Conservation (phyloP, 2,329 filamentous ascomycete species). For the Hymenoscyphus salicellus region DNA sequence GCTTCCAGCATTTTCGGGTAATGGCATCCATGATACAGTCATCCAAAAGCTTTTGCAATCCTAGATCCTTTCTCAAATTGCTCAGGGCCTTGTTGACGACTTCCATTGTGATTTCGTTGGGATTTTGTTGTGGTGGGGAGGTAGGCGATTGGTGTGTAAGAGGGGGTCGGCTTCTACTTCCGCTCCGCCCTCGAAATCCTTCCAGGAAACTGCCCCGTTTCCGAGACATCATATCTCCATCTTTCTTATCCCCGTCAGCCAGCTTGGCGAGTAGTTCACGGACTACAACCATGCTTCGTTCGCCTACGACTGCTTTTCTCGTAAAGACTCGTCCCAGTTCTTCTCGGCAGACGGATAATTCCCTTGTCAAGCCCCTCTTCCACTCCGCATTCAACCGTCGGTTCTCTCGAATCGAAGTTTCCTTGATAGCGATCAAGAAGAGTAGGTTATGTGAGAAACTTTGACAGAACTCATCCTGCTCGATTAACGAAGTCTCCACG, state of each 20-base stretch:
- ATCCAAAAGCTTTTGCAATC: constrained; percentile 14
- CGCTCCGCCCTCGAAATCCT: background rate
- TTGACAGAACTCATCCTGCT: background rate
- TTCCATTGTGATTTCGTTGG: constrained; percentile 2
- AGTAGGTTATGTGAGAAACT: constrained; percentile 8
- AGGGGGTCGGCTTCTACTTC: background rate
- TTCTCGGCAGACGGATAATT: constrained; percentile 8
- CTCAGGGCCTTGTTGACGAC: constrained; percentile 1
- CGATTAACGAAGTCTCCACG: background rate
- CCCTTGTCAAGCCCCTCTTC: constrained; percentile 3
- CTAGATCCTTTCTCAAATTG: constrained; percentile 6
- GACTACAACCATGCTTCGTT: constrained; percentile 5
- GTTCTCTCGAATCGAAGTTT: constrained; percentile 3
- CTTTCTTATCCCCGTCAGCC: background rate
- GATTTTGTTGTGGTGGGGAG: background rate
- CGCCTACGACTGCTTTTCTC: background rate
- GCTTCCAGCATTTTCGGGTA: constrained; percentile 13
- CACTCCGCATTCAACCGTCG: constrained; percentile 5
- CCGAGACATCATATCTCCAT: background rate
- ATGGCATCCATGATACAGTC: constrained; percentile 12
- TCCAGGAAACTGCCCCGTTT: background rate
- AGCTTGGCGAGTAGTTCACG: background rate
- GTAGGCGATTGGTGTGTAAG: background rate
- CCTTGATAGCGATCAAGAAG: constrained; percentile 11
- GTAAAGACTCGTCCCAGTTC: constrained; percentile 8